These are phyloP conservation scores for Rachicladosporium sp. DNA, from an alignment of 2,329 filamentous ascomycete genomes.

Conservation along the genomic window DNA sequence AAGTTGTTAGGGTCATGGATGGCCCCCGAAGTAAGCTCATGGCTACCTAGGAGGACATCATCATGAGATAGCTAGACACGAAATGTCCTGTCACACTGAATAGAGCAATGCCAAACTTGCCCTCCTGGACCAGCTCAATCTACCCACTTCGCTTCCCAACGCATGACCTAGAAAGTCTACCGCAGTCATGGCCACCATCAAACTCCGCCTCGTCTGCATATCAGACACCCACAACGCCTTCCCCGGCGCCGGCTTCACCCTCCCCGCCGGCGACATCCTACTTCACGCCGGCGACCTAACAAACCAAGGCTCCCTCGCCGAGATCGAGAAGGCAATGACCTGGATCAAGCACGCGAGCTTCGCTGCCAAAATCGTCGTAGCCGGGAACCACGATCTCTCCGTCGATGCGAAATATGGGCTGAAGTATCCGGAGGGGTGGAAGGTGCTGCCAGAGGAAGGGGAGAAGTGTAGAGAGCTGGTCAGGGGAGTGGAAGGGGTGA, in stretches of 20 bases:
- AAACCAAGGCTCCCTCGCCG: slow-evolving; percentile 51
- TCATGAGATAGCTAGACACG: no score
- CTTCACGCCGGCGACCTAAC: slow-evolving; percentile 68
- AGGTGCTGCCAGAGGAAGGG: slow-evolving; percentile 30
- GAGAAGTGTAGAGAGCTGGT: slow-evolving; percentile 44
- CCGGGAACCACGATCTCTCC: slow-evolving; percentile 65
- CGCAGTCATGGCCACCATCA: slow-evolving; percentile 9
- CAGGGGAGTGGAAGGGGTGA: slow-evolving; percentile 38
- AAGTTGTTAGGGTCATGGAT: no score
- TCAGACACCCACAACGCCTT: slow-evolving; percentile 63
- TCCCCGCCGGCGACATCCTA: slow-evolving; percentile 60
- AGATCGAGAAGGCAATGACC: slow-evolving; percentile 47
- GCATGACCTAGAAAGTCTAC: background rate
- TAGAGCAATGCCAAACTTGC: no score
- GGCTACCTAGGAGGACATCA: no score
- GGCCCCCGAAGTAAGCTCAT: no score
- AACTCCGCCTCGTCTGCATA: slow-evolving; percentile 59
- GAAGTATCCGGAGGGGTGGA: slow-evolving; percentile 19
- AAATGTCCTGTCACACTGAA: no score
- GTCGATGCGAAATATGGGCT: slow-evolving; percentile 37
- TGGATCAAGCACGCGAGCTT: slow-evolving; percentile 60
- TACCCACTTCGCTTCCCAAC: no score
- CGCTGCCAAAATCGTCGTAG: slow-evolving; percentile 58
- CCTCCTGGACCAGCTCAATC: no score
- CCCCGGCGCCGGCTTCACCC: slow-evolving; percentile 40